Evolutionary conservation across 768 basidiomycete species (phyloP), one percentile per base, ranked within the genome.

Genomic region (Polyporus arcularius): DNA sequence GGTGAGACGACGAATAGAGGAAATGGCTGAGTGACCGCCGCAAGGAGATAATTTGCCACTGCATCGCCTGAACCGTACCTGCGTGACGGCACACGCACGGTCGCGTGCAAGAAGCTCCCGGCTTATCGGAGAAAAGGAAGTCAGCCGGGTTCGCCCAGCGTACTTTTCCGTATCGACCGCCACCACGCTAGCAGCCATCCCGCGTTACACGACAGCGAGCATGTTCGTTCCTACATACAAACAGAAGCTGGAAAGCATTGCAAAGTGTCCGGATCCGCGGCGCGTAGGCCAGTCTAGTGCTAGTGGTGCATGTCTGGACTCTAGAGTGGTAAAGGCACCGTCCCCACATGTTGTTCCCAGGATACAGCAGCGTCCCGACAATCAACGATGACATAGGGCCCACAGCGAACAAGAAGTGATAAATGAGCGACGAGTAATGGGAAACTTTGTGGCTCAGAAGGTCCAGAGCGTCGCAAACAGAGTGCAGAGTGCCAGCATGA

Each of bases 401-500:
- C 12, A 26, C 46, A 18, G 2, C 46, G 18, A 26, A 48, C 21
- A 26, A 30, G 47, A 49, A 49, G 35, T 39, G 21, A 31, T 40
- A 40, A 46, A 38, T 38, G 55, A 48, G 14, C 28, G 15, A 57
- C 14, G 30, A 39, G 39, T 31, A 42, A 32, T 14, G 50, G 38
- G 42, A 43, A 31, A 4, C 14, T 2, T 11, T 12, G 39, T 35
- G 9, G 35, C 18, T 62, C 60, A 61, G 32, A 56, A 18, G 39
- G 53, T 49, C 40, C 58, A 55, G 41, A 47, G 9, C 11, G 60
- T 15, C 49, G 45, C 49, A 21, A 56, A 40, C 32, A 63, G 42
- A 38, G 54, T 45, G 18, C 49, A 54, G 49, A 59, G 14, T 3
- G 40, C 62, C 21, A 58, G 21, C 28, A 48, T 15, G 31, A 63